Evolutionary conservation across 2,329 filamentous ascomycete species (phyloP), one percentile per base, ranked within the genome.

Genomic region (Rhynchosporium agropyri): DNA sequence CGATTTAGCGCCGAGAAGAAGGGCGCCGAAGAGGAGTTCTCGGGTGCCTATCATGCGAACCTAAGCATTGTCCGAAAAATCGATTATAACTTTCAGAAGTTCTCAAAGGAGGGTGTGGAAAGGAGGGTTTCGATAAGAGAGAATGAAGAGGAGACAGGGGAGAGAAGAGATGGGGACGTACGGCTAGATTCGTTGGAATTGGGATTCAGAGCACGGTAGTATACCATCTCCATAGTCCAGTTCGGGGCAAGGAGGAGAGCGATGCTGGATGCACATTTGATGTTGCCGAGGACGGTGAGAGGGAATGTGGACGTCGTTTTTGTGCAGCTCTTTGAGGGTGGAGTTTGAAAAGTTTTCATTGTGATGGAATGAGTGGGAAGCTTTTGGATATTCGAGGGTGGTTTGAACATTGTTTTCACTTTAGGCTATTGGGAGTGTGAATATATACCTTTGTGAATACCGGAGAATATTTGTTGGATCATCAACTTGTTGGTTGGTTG

Each of bases 231-330:
- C 10, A 38, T 42, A 40, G 51, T 42, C 51, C 51, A 54, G 20
- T 12, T 38, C 28, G 51, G 33, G 20, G 51, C 51, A 33, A 54
- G 36, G 36, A 54, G 26, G 9, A 54, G 33, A 29, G 33, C 36
- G 1, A 54, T 3, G 5, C 51, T 33, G 51, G 42, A 54, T n/a
- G n/a, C 20, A 4, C 33, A 4, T 15, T 54, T 54, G 51, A 54
- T 28, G 51, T 9, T 54, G 36, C 51, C 63, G 63, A 38, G 46
- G 40, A 65, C 36, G 33, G 61, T 59, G 42, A 65, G 49, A 2
- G 60, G 38, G 20, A 51, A 40, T 36, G 46, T 51, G 28, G 38
- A 29, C 9, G 40, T 12, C 54, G 33, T 45, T 45, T 20, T 56
- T 55, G 53, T 15, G 20, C 12, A 26, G 20, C 20, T 20, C 13